A percentile compares a stretch with the other conserved stretches of the same genome.
Conservation (phyloP, 345 rosid species). For the Euphorbia tirucalli region DNA sequence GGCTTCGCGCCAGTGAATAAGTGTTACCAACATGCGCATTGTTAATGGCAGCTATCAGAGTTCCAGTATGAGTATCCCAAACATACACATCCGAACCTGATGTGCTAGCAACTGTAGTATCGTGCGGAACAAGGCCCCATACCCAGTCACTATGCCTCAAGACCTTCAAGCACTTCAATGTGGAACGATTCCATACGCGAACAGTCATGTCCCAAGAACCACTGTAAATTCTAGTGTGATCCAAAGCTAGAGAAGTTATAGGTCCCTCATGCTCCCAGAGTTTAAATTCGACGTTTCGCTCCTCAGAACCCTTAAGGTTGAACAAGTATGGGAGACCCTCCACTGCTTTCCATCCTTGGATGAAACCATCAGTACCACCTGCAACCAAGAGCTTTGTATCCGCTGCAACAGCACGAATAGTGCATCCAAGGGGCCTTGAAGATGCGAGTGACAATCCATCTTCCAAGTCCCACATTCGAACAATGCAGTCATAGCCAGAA, state of each 20-base stretch:
- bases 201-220: conserved; percentile 98
- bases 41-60: conserved; percentile 45
- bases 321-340: conserved; percentile 66
- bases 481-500: conserved; percentile 75
- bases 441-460: conserved; percentile 69
- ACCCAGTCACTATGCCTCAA: conserved; percentile 93
- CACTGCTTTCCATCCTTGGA: conserved; percentile 76
- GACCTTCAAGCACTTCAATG: conserved; percentile 56
- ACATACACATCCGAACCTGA: conserved; percentile 82
- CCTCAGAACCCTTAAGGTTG: conserved; percentile 54
- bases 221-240: conserved; percentile 58
- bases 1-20: conserved; percentile 72
- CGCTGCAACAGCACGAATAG: conserved; percentile 75
- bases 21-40: conserved; percentile 67
- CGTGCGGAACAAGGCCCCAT: conserved; percentile 77
- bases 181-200: conserved; percentile 79
- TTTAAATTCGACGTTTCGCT: conserved; percentile 49
- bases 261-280: conserved; percentile 94
- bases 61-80: conserved; percentile 62
- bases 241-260: conserved; percentile 75
- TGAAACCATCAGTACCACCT: conserved; percentile 91
- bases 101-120: conserved; percentile 53
- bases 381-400: conserved; percentile 78
- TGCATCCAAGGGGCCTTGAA: conserved; percentile 77
- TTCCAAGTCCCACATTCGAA: conserved; percentile 91